These are phyloP conservation scores for Trichomonas tenax DNA, from an alignment of 208 protist species.

Conservation along the genomic window DNA sequence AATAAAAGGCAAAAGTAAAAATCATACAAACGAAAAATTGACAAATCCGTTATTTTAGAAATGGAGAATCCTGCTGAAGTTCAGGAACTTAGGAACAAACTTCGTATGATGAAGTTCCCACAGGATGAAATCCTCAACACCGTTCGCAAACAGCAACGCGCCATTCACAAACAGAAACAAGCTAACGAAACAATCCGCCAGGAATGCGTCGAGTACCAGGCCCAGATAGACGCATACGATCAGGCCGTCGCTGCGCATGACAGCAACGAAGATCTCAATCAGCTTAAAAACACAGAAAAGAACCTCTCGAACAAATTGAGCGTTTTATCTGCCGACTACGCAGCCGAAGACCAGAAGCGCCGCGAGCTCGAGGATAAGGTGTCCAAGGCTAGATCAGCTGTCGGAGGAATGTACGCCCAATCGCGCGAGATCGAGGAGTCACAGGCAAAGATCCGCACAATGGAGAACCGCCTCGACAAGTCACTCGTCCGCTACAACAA, in stretches of 20 bases:
- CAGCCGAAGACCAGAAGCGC: not conserved
- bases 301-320: not conserved
- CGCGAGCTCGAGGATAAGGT: not conserved
- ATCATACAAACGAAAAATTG: not conserved
- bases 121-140: constrained; percentile 1
- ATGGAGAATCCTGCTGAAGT: constrained; percentile 16
- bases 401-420: not conserved
- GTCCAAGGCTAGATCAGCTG: not conserved
- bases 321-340: not conserved
- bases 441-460: not conserved
- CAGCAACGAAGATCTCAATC: not conserved
- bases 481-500: not conserved
- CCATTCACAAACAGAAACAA: constrained; percentile 16
- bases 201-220: not conserved
- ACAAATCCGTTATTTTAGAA: not conserved
- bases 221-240: not conserved
- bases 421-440: not conserved
- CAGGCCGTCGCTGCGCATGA: not conserved
- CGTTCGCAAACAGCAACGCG: not conserved
- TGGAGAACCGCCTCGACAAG: not conserved
- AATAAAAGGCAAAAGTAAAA: too few relatives aligned
- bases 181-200: not conserved
- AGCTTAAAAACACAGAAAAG: not conserved
- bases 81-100: not conserved
- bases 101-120: constrained; percentile 17